Base-by-base conservation (phyloP, 2,329 filamentous ascomycete genomes). In the Elsinoe arachidis region DNA sequence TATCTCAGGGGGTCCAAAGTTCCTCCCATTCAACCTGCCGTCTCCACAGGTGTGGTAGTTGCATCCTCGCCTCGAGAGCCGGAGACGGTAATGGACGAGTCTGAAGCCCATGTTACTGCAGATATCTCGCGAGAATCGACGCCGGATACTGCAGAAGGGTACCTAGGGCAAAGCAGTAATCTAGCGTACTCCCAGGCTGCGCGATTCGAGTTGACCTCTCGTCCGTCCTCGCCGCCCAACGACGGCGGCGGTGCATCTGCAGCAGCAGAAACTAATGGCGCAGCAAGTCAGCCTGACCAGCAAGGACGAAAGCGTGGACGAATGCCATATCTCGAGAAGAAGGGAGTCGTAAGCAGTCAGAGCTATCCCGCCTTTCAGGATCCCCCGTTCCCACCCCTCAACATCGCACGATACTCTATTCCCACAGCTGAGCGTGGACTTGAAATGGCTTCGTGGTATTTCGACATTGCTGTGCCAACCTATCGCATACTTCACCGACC, bases 391-490 rank as follows among this genome's bases (percentile, higher is more conserved):
- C 14, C 52, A 11, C 52, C 52, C 23, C 38, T 55, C 11, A 39
- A 55, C 52, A 41, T 55, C 34, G 21, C 2, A 74, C 76, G 2
- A 76, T 79, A 30, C 78, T 78, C 63, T 74, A 75, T 1, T 77
- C 76, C 62, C 76, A 74, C 15, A 77, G 80, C 62, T 69, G 76
- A 17, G 67, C 69, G 26, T 62, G 66, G 12, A 60, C 63, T n/a
- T 2, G 62, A 60, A 5, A 63, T 76, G 12, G 44, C 75, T 3
- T 61, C 66, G 14, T 62, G 67, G 47, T 77, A 77, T 60, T 76
- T 76, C 59, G 72, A 74, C 57, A 72, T 72, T 59, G 70, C 67
- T n/a, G 71, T 73, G 62, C 70, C 71, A 23, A 76, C 71, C 2
- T 70, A 74, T 59, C 71, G 70, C 15, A 77, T 74, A 59, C 66